A percentile compares a stretch with the other conserved stretches of the same genome.
phyloP scores from a whole-genome alignment of 768 basidiomycete species.

The Rhodotorula babjevae region DNA sequence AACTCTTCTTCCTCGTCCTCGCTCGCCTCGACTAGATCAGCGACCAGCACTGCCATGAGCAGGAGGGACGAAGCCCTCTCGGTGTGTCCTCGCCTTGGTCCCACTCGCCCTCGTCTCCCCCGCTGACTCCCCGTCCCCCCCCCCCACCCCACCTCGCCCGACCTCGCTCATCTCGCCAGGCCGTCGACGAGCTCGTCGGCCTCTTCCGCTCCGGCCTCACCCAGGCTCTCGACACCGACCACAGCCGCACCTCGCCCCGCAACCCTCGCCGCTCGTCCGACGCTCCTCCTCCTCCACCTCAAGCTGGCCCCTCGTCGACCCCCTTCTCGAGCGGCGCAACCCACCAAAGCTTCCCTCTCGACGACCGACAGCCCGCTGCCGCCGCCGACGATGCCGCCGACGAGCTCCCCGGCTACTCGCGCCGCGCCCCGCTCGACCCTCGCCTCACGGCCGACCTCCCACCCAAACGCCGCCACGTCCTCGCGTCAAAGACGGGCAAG shows the following conservation, averaged over 20 bases:
- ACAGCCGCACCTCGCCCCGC: not conserved
- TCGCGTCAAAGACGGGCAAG: constrained; percentile 18
- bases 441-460: constrained; percentile 4
- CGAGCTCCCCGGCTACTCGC: constrained; percentile 1
- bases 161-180: not conserved
- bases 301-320: not conserved
- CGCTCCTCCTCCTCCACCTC: not conserved
- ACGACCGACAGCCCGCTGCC: not conserved
- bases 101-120: too few species aligned
- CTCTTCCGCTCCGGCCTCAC: constrained; percentile 6
- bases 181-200: constrained; percentile 11
- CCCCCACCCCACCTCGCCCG: not conserved
- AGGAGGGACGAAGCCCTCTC: constrained; percentile 20
- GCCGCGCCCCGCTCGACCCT: constrained; percentile 4
- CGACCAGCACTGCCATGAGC: not conserved
- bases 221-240: not conserved
- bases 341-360: not conserved
- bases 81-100: not conserved
- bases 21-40: too few species aligned
- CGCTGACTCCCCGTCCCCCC: not conserved
- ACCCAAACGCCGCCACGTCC: constrained; percentile 11
- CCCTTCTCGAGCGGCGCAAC: not conserved
- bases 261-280: not conserved
- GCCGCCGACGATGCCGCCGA: not conserved
- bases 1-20: too few species aligned